Evolutionary conservation across 805 yeast species (phyloP).

Genomic region (Metschnikowia bowlesiae): DNA sequence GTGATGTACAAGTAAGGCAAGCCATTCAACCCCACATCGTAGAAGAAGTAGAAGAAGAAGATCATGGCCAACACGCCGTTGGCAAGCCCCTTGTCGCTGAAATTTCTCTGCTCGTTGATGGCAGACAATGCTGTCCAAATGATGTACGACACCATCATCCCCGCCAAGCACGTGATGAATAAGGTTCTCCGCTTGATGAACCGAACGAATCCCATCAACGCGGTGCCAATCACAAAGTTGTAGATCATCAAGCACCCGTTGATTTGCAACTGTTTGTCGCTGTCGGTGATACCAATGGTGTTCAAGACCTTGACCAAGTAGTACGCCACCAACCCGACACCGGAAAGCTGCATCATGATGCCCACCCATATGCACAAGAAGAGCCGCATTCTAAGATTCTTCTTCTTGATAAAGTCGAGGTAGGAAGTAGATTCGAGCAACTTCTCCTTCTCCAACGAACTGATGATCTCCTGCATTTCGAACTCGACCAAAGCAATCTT

Average conservation of each 20-base stretch:
- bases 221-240: constrained; percentile 30
- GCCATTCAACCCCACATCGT: constrained; percentile 42
- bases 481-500: constrained; percentile 17
- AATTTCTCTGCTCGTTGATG: constrained; percentile 37
- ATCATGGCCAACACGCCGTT: constrained; percentile 50
- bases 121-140: constrained; percentile 46
- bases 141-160: constrained; percentile 36
- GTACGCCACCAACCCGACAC: constrained; percentile 50
- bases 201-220: constrained; percentile 18
- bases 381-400: constrained; percentile 41
- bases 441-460: constrained; percentile 36
- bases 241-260: constrained; percentile 40
- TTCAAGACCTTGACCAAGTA: constrained; percentile 47
- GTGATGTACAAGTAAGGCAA: constrained; percentile 44
- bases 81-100: constrained; percentile 36
- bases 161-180: constrained; percentile 30
- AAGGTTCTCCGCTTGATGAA: constrained; percentile 26
- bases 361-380: constrained; percentile 31
- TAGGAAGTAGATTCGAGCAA: constrained; percentile 28
- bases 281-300: constrained; percentile 50
- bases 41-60: constrained; percentile 41
- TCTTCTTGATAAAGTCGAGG: constrained; percentile 35
- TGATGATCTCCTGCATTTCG: constrained; percentile 23
- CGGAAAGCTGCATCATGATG: constrained; percentile 43
- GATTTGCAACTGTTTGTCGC: constrained; percentile 37